Evolutionary conservation across 1,139 yeast genomes (phyloP), one percentile per base, ranked within the genome.

Genomic region (Wickerhamiella pararugosa): DNA sequence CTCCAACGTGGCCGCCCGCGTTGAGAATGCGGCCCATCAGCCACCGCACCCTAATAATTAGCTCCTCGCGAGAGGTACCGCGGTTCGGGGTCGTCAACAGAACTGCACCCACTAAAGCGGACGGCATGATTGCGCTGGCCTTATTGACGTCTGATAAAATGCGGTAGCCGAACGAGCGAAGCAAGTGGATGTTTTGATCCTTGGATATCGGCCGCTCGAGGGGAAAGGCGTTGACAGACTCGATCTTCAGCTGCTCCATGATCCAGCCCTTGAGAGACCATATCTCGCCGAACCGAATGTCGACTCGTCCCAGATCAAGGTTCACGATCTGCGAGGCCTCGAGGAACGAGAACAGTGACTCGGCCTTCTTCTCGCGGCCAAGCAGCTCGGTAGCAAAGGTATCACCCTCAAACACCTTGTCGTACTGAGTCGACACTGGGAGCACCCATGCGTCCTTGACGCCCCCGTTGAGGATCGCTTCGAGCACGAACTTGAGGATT

Each of bases 391-490:
- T 67, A 40, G 75, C 71, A 53, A 75, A 76, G 4, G 76, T 70
- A 51, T 75, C 79, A 6, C 78, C 71, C 54, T 76, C 82, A 43
- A 75, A 74, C n/a, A 75, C 75, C 48, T 78, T 66, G 57, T 76
- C 82, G 52, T 76, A 76, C 44, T 76, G 75, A 25, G 78, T 73
- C 21, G 78, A 65, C 4, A 76, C 65, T 0, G 82, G 82, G 47
- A 72, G 74, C 38, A 76, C 60, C 58, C 67, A 59, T 9, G 62
- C 50, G 47, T 71, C 74, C n/a, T 65, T 62, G 8, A 67, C 68
- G 7, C 61, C 56, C 7, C 69, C 64, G 21, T 66, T 57, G 43
- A 71, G 66, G 36, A 70, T 61, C 8, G 70, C 57, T 46, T 70
- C 76, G 39, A 69, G 60, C 35, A 70, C 62, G 44, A 70, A 68